phyloP scores from a whole-genome alignment of 73 alveolate species.

The Loxodes magnus region DNA sequence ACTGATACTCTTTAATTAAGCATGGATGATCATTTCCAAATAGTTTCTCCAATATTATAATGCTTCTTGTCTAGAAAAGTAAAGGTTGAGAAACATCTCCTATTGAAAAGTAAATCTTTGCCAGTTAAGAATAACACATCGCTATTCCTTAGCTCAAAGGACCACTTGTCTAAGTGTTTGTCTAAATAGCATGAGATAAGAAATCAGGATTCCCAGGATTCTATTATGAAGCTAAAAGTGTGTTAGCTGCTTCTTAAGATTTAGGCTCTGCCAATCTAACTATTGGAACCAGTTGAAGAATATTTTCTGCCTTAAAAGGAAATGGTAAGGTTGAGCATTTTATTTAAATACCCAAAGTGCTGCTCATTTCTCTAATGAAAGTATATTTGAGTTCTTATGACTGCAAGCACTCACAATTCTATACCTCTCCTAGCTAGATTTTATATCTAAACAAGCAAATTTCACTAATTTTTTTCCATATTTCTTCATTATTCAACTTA shows the following conservation, averaged over 20 bases:
- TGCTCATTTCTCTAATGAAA: too few relatives aligned
- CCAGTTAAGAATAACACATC: conserved; percentile 49
- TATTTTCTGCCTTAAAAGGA: too few relatives aligned
- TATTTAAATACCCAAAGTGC: too few relatives aligned
- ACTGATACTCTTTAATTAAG: too few relatives aligned
- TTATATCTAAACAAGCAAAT: not conserved
- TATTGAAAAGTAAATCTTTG: conserved; percentile 55
- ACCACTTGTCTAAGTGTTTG: conserved; percentile 42
- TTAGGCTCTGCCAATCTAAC: conserved; percentile 15
- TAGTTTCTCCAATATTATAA: conserved; percentile 44
- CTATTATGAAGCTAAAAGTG: conserved; percentile 19
- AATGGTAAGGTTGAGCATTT: too few relatives aligned
- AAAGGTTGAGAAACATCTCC: conserved; percentile 67
- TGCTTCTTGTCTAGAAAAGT: conserved; percentile 49
- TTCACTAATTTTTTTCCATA: conserved; percentile 13
- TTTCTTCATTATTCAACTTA: conserved; percentile 23
- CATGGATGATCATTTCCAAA: conserved; percentile 71
- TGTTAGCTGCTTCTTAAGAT: conserved; percentile 35
- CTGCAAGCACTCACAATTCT: conserved; percentile 3
- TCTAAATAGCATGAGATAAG: conserved; percentile 2
- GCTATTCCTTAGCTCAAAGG: conserved; percentile 60
- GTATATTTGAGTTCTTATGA: too few relatives aligned
- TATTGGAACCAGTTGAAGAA: conserved; percentile 1
- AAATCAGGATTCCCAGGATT: not conserved
- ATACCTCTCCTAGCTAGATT: conserved; percentile 2